Evolutionary conservation across 495 filamentous ascomycete species (phyloP).

Genomic region (Penicillium roqueforti): DNA sequence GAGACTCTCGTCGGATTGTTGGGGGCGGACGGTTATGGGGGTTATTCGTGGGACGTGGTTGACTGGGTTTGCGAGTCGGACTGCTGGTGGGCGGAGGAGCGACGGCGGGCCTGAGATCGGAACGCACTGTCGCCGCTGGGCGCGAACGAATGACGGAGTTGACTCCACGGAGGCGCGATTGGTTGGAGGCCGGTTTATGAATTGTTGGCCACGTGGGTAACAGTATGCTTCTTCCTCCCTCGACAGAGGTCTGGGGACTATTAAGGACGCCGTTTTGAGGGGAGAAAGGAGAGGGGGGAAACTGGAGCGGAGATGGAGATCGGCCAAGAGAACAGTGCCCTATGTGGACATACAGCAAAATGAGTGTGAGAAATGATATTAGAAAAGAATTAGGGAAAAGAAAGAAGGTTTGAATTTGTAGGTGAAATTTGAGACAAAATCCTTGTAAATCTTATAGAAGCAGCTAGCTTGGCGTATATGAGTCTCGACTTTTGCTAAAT

Average conservation of each 20-base stretch:
- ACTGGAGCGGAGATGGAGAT: constrained; percentile 14
- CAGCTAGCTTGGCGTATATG: constrained; percentile 6
- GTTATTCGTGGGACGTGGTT: constrained; percentile 48
- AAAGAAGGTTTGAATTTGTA: background rate
- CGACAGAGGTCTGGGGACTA: constrained; percentile 25
- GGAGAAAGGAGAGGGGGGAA: constrained; percentile 10
- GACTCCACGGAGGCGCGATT: constrained; percentile 24
- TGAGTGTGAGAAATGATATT: background rate
- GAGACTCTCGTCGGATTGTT: constrained; percentile 39
- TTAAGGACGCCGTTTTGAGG: constrained; percentile 38
- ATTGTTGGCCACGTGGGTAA: constrained; percentile 18
- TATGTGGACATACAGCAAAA: constrained; percentile 6
- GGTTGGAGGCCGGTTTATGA: constrained; percentile 7
- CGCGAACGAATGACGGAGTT: constrained; percentile 26
- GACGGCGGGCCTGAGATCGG: constrained; percentile 26
- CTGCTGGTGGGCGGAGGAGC: constrained; percentile 36
- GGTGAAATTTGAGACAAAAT: constrained; percentile 4
- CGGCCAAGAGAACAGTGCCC: constrained; percentile 13
- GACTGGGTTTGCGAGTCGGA: constrained; percentile 46
- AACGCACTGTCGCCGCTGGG: constrained; percentile 26
- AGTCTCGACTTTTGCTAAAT: background rate
- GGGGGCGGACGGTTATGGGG: constrained; percentile 32
- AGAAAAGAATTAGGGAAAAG: background rate
- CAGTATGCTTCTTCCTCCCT: constrained; percentile 31
- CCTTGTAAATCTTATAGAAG: constrained; percentile 1